Percentiles rank a stretch among this genome's conserved stretches.
Evolutionary conservation across 2,329 filamentous ascomycete genomes (phyloP).

Genomic region (Ascochyta viciae-villosae): DNA sequence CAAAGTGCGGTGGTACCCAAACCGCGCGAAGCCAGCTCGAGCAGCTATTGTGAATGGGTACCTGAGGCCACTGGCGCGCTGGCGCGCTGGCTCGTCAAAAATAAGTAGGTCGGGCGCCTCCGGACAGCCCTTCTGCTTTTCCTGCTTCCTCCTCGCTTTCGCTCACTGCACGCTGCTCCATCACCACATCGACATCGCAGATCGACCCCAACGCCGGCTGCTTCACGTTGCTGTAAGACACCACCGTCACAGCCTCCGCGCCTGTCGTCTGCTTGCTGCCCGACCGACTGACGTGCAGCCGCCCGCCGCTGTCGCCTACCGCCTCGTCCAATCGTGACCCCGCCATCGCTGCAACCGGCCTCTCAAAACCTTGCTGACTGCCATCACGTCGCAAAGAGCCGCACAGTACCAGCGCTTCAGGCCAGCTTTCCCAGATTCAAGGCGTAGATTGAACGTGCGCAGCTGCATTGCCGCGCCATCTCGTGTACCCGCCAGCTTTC

Average conservation of each 20-base stretch:
- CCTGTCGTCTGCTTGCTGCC: constrained; percentile 36
- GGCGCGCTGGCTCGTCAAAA: constrained; percentile 16
- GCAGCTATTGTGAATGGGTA: constrained; percentile 32
- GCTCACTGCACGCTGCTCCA: constrained; percentile 20
- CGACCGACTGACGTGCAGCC: constrained; percentile 45
- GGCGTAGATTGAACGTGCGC: constrained; percentile 19
- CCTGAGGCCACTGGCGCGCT: constrained; percentile 28
- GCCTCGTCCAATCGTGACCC: constrained; percentile 36
- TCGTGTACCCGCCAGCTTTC: constrained; percentile 33
- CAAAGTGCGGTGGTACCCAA: constrained; percentile 37
- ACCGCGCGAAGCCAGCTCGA: constrained; percentile 30
- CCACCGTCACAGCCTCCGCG: constrained; percentile 17
- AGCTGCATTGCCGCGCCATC: constrained; percentile 20
- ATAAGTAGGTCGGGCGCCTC: constrained; percentile 40
- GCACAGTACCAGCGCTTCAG: constrained; percentile 28
- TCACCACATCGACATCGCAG: constrained; percentile 2
- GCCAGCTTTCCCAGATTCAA: constrained; percentile 3
- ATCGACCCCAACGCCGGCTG: constrained; percentile 8
- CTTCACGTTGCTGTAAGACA: constrained; percentile 26
- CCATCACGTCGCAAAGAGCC: constrained; percentile 37
- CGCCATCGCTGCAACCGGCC: constrained; percentile 30
- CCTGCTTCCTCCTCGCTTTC: constrained; percentile 17
- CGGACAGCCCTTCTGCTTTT: constrained; percentile 20
- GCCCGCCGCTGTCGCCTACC: constrained; percentile 28
- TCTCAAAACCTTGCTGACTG: constrained; percentile 29